These are phyloP conservation scores for Pelargonium citronellum DNA, from an alignment of 441 rosid species.

Conservation along the genomic window DNA sequence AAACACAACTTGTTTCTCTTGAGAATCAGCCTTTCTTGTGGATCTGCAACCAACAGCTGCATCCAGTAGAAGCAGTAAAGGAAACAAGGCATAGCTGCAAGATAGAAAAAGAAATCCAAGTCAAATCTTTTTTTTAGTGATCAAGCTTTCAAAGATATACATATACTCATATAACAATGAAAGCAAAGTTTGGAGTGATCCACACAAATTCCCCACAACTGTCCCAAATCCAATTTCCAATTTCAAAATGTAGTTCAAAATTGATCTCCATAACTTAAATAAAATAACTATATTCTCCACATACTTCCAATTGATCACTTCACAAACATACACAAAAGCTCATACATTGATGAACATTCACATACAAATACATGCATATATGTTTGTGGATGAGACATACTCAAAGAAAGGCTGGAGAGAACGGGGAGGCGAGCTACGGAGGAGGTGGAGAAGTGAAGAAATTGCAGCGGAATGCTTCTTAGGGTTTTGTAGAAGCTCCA, in stretches of 20 bases:
- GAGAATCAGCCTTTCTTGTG: conserved; percentile 26
- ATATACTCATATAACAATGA: background rate
- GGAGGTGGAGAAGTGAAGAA: conserved; percentile 43
- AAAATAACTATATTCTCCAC: background rate
- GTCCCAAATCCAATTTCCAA: background rate
- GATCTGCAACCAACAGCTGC: conserved; percentile 57
- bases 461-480: conserved; percentile 39
- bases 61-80: conserved; percentile 79
- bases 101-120: background rate
- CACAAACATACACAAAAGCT: background rate
- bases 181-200: background rate
- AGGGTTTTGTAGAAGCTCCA: conserved; percentile 60
- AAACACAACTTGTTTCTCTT: conserved; percentile 8
- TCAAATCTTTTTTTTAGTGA: background rate
- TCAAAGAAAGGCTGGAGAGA: conserved; percentile 74
- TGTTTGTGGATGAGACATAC: conserved; percentile 26
- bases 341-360: background rate
- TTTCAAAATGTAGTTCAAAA: background rate
- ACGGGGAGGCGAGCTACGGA: conserved; percentile 42
- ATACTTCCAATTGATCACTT: background rate
- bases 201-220: background rate
- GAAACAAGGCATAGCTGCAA: conserved; percentile 73
- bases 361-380: too few relatives aligned
- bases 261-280: background rate
- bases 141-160: background rate